Evolutionary conservation across 2,329 filamentous ascomycete genomes (phyloP), one percentile per base, ranked within the genome.

Genomic region (Myriosclerotinia curreyana): DNA sequence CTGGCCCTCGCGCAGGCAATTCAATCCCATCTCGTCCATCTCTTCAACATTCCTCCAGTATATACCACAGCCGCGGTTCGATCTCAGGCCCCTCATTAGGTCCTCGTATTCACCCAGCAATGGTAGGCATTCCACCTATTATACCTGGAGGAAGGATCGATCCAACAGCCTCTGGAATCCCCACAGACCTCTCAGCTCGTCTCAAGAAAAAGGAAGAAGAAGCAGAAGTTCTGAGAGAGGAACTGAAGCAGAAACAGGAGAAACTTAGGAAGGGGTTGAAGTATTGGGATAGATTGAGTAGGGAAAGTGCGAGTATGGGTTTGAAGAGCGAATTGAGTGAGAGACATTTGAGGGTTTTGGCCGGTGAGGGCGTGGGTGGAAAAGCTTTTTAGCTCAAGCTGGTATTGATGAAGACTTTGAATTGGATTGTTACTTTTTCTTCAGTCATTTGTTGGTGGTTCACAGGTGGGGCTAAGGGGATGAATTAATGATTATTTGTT

Each of bases 151-250:
- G 74, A 2, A 68, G 71, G 61, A 71, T 74, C 17, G 74, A 76
- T 62, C 68, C 71, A 22, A 70, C 71, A 15, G 69, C 70, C 14
- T 69, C 71, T 17, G 73, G 73, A 5, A 66, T 74, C 25, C 64
- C 73, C 7, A 36, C 64, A 22, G 74, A 75, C 42, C 59, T 72
- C 51, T 67, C 71, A 28, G 50, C 62, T 11, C 64, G 72, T 38
- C 54, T 74, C 22, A 74, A 72, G 66, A 74, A 72, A 64, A 71
- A 68, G 36, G 70, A 74, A 59, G 74, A 76, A 28, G 73, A 75
- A 65, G 71, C 69, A 14, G 74, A 74, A 53, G 50, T 64, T 9
- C 48, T 75, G 40, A 67, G 74, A 60, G 71, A 69, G 34, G 71
- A 74, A 42, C 52, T 74, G 22, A 61, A 74, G 51, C 56, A 66